Percentiles rank a stretch among this genome's conserved stretches.
Conservation (phyloP, 228 moss, liverwort and hornwort species). For the Sphagnum fallax region DNA sequence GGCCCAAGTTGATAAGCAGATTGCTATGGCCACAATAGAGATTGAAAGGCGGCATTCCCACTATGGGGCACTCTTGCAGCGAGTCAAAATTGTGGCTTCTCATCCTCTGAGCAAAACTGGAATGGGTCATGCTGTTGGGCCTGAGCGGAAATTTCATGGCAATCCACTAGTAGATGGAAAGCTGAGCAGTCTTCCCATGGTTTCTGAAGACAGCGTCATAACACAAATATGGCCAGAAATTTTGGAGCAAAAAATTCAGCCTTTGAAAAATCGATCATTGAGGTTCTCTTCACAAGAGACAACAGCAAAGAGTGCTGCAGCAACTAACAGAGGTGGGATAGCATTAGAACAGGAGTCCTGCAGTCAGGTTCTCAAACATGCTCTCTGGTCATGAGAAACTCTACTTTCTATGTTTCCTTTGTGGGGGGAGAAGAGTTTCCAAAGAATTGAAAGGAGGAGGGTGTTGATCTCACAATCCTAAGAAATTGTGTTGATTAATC, state of each 20-base stretch:
- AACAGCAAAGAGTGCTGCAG: constrained; percentile 6
- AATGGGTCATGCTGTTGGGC: constrained; percentile 28
- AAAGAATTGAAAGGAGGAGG: too few relatives aligned
- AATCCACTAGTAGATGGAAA: constrained; percentile 36
- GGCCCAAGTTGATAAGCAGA: constrained; percentile 46
- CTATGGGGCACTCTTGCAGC: constrained; percentile 54
- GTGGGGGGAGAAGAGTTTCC: too few relatives aligned
- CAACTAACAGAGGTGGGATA: constrained; percentile 8
- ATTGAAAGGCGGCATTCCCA: constrained; percentile 63
- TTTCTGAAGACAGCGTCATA: constrained; percentile 52
- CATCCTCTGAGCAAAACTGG: constrained; percentile 29
- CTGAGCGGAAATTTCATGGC: constrained; percentile 32
- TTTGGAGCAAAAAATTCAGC: background rate
- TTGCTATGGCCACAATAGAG: constrained; percentile 22
- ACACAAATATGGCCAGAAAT: constrained; percentile 14
- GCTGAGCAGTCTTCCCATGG: constrained; percentile 33
- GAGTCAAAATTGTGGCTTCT: constrained; percentile 24
- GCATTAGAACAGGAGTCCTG: constrained; percentile 11
- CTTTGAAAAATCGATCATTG: constrained; percentile 4
- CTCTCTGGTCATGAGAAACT: too few relatives aligned
- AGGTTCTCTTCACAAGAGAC: constrained; percentile 14
- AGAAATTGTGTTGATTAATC: too few relatives aligned
- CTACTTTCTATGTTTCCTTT: too few relatives aligned
- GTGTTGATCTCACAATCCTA: too few relatives aligned
- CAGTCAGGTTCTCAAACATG: constrained; percentile 7